Percentiles rank a stretch among this genome's conserved stretches.
Conservation (phyloP, 805 yeast species). For the Candida dajiaensis region DNA sequence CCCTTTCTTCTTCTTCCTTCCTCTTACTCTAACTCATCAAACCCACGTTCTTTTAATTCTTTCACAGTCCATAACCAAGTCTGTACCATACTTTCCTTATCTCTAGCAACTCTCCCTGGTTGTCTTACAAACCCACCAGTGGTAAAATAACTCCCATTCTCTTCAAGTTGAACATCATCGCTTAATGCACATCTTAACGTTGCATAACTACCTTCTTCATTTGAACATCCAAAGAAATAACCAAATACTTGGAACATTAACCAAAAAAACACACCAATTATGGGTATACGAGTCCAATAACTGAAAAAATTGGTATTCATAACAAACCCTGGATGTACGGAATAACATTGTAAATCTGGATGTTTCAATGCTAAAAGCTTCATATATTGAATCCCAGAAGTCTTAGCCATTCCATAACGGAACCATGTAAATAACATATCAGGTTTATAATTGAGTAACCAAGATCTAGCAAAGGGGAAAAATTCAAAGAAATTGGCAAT, state of each 20-base stretch:
- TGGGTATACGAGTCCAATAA: conserved; percentile 72
- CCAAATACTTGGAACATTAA: conserved; percentile 64
- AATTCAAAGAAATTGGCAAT: conserved; percentile 52
- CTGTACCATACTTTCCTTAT: conserved; percentile 53
- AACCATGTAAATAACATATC: conserved; percentile 69
- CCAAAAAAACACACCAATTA: conserved; percentile 75
- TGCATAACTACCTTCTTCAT: conserved; percentile 66
- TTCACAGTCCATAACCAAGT: conserved; percentile 79
- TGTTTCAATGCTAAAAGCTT: conserved; percentile 57
- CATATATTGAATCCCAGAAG: conserved; percentile 70
- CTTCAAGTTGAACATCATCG: conserved; percentile 31
- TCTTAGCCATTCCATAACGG: conserved; percentile 71
- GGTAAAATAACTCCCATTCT: conserved; percentile 65
- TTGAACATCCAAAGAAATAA: conserved; percentile 60
- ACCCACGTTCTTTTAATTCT: conserved; percentile 51
- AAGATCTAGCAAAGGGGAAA: conserved; percentile 40
- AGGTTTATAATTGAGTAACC: conserved; percentile 53
- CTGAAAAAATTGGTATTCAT: conserved; percentile 72
- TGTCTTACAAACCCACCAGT: conserved; percentile 50
- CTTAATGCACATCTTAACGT: conserved; percentile 59
- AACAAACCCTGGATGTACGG: conserved; percentile 84
- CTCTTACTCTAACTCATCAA: conserved; percentile 14
- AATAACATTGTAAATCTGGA: conserved; percentile 56
- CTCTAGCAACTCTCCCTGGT: conserved; percentile 55
- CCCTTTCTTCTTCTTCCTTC: too few relatives aligned